Conservation (phyloP, 2,329 filamentous ascomycete species). For the Fusarium brevicatenulatum region DNA sequence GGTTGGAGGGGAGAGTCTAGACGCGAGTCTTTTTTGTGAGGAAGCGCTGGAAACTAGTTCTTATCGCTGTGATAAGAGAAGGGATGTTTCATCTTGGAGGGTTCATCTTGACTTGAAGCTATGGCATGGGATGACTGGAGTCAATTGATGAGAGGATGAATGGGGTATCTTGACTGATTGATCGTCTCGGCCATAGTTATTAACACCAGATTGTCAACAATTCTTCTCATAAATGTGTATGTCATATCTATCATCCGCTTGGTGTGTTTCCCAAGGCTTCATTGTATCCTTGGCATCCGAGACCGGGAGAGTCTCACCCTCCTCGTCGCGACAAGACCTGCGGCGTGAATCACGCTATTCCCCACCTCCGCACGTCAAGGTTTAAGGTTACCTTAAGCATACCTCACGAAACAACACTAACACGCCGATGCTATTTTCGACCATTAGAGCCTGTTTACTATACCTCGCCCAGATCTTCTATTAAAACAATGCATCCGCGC, state of each 20-base stretch:
- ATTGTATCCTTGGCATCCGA: neutral
- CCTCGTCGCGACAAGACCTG: conserved; percentile 3
- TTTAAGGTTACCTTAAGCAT: conserved; percentile 22
- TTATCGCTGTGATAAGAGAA: neutral
- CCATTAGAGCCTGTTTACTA: neutral
- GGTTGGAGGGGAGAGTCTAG: neutral
- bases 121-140: neutral
- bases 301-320: conserved; percentile 6
- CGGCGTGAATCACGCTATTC: neutral
- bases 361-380: conserved; percentile 2
- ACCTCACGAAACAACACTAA: neutral
- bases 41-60: neutral
- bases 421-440: neutral
- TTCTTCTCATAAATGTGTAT: too few relatives aligned
- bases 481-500: conserved; percentile 13
- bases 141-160: neutral
- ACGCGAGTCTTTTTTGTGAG: neutral
- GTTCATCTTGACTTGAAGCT: neutral
- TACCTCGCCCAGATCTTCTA: neutral
- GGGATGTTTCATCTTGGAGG: neutral
- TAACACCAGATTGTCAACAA: too few relatives aligned
- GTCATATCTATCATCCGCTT: accelerated
- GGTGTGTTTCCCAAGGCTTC: neutral
- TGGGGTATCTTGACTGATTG: accelerated
- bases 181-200: too few relatives aligned